Evolutionary conservation across 2,329 filamentous ascomycete genomes (phyloP).

Genomic region (Penicillium aurantiogriseum): DNA sequence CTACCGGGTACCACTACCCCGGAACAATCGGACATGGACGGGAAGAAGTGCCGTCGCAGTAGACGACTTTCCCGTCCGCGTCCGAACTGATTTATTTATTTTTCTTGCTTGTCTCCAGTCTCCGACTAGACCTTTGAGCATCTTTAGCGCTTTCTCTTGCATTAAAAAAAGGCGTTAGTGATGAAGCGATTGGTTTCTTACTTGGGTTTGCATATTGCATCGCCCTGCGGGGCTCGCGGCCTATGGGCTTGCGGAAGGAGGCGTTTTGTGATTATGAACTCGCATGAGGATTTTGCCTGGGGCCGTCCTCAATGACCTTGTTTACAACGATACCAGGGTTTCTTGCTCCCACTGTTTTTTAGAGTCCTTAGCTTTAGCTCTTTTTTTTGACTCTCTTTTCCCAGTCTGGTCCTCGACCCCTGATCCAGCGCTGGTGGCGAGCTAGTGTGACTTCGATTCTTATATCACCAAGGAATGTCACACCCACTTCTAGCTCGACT

Average conservation of each 20-base stretch:
- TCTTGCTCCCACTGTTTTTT: neutral
- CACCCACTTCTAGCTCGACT: neutral
- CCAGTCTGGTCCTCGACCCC: neutral
- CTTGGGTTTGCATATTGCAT: conserved; percentile 16
- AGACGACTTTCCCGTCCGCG: conserved; percentile 21
- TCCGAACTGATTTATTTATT: conserved; percentile 6
- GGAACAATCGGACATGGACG: conserved; percentile 8
- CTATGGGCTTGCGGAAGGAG: conserved; percentile 9
- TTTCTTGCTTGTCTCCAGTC: conserved; percentile 10
- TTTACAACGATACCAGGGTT: conserved; percentile 9
- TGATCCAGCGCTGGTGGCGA: neutral
- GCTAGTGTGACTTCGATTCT: neutral
- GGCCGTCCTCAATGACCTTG: conserved; percentile 17
- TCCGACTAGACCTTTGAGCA: conserved; percentile 8
- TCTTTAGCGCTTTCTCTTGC: conserved; percentile 24
- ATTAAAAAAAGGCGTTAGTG: conserved; percentile 22
- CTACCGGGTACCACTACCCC: conserved; percentile 1
- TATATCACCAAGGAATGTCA: neutral
- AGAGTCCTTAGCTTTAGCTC: neutral
- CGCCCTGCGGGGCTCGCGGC: conserved; percentile 8
- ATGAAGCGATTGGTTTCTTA: conserved; percentile 12
- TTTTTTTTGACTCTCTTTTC: neutral
- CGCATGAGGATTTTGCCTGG: conserved; percentile 24
- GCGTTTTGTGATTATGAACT: conserved; percentile 20
- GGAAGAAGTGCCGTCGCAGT: conserved; percentile 19